These are phyloP conservation scores for Basidiobolus meristosporus DNA, from an alignment of 371 early-diverging fungal species.

Conservation along the genomic window DNA sequence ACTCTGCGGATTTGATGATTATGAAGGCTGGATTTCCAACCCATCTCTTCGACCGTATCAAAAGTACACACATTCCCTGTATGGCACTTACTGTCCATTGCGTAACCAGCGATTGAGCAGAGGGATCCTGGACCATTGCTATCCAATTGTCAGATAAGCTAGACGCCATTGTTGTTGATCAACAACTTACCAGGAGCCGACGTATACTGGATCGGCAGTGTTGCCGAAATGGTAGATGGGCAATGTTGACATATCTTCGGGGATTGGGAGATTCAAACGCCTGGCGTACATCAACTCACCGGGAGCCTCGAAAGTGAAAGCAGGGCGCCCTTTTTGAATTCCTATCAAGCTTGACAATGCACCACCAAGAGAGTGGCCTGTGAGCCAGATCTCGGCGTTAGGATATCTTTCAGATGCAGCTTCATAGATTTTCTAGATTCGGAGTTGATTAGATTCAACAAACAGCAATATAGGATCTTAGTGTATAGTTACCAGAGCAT, in stretches of 20 bases:
- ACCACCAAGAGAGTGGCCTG: slow-evolving; percentile 87
- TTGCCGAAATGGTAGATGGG: slow-evolving; percentile 72
- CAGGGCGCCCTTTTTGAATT: slow-evolving; percentile 59
- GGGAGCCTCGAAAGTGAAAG: slow-evolving; percentile 66
- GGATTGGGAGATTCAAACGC: slow-evolving; percentile 52
- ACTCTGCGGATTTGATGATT: too few species aligned
- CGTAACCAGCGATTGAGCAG: slow-evolving; percentile 81
- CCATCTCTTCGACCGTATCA: slow-evolving; percentile 33
- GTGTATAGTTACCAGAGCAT: not conserved
- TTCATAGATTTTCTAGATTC: slow-evolving; percentile 2
- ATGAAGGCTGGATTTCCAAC: too few species aligned
- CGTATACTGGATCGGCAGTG: slow-evolving; percentile 73
- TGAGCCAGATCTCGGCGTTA: slow-evolving; percentile 49
- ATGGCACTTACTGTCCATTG: slow-evolving; percentile 40
- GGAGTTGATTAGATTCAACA: not conserved
- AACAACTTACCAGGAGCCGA: slow-evolving; percentile 25
- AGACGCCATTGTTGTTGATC: not conserved
- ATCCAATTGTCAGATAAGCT: slow-evolving; percentile 14
- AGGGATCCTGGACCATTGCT: slow-evolving; percentile 32
- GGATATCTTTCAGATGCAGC: slow-evolving; percentile 22
- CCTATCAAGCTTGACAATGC: slow-evolving; percentile 62
- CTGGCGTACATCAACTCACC: slow-evolving; percentile 57
- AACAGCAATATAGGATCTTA: not conserved
- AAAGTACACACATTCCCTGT: slow-evolving; percentile 20
- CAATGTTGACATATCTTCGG: too few species aligned